phyloP scores from a whole-genome alignment of 176 grass and related monocot species.

The Oryza punctata region DNA sequence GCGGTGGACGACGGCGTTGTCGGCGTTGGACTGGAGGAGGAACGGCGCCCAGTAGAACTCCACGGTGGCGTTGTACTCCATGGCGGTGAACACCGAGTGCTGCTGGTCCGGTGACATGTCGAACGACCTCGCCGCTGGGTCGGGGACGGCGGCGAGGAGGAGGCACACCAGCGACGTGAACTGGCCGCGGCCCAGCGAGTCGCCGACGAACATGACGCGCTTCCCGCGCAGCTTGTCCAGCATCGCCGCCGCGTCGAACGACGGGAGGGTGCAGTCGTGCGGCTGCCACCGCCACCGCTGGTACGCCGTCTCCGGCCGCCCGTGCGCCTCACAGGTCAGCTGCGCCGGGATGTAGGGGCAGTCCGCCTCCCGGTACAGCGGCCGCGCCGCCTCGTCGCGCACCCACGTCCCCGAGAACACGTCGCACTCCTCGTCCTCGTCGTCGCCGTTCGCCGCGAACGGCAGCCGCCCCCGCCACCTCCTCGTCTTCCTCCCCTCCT shows the following conservation, averaged over 20 bases:
- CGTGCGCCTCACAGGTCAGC: conserved; percentile 68
- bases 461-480: conserved; percentile 46
- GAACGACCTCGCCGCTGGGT: conserved; percentile 44
- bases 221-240: conserved; percentile 61
- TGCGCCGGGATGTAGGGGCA: conserved; percentile 93
- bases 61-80: conserved; percentile 69
- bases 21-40: conserved; percentile 82
- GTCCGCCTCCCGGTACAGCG: conserved; percentile 63
- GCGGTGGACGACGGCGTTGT: conserved; percentile 59
- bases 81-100: conserved; percentile 52
- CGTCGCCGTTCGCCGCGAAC: conserved; percentile 62
- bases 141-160: conserved; percentile 54
- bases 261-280: conserved; percentile 54
- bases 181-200: conserved; percentile 79
- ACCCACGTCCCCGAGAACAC: conserved; percentile 72
- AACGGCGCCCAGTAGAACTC: conserved; percentile 99
- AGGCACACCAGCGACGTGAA: conserved; percentile 92
- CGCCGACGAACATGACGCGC: conserved; percentile 82
- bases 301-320: conserved; percentile 72
- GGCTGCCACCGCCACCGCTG: conserved; percentile 83
- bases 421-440: conserved; percentile 57
- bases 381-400: conserved; percentile 44
- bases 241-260: conserved; percentile 70
- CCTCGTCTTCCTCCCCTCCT: neutral
- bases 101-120: conserved; percentile 53